These are phyloP conservation scores for Fusarium sublunatum DNA, from an alignment of 2,329 filamentous ascomycete genomes.

Conservation along the genomic window DNA sequence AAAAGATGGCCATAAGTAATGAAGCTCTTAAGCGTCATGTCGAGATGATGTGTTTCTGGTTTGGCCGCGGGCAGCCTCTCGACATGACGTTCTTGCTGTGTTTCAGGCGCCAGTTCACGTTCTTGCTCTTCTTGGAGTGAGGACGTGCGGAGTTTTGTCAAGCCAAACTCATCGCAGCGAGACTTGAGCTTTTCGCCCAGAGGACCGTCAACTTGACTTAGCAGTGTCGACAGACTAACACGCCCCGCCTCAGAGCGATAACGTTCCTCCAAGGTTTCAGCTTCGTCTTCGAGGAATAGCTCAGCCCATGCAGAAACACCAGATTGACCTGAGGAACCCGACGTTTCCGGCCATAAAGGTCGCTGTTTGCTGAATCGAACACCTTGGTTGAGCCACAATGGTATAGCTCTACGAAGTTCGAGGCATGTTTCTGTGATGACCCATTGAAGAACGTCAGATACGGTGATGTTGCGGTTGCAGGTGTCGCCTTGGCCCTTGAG, in stretches of 20 bases:
- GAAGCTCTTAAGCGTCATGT: conserved; percentile 48
- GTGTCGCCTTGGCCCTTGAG: not conserved
- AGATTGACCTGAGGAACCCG: not conserved
- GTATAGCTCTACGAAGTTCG: conserved; percentile 24
- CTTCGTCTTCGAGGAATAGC: conserved; percentile 66
- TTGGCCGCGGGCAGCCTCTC: conserved; percentile 55
- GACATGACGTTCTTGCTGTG: conserved; percentile 68
- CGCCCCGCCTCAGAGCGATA: conserved; percentile 56
- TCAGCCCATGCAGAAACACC: conserved; percentile 47
- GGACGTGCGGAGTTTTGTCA: not conserved
- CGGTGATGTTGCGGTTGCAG: conserved; percentile 50
- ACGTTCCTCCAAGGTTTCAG: conserved; percentile 61
- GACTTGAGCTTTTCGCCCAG: not conserved
- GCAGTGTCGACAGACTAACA: not conserved
- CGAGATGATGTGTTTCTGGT: conserved; percentile 55
- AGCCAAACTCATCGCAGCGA: conserved; percentile 19
- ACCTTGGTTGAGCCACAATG: conserved; percentile 71
- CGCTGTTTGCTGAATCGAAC: conserved; percentile 59
- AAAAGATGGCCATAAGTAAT: conserved; percentile 14
- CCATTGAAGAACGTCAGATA: conserved; percentile 70
- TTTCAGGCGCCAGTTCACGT: conserved; percentile 72
- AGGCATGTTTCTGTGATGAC: conserved; percentile 54
- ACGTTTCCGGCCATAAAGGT: conserved; percentile 47
- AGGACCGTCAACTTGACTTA: not conserved
- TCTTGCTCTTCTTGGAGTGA: conserved; percentile 74